phyloP scores from a whole-genome alignment of 495 filamentous ascomycete species.

The Articulospora tetracladia region DNA sequence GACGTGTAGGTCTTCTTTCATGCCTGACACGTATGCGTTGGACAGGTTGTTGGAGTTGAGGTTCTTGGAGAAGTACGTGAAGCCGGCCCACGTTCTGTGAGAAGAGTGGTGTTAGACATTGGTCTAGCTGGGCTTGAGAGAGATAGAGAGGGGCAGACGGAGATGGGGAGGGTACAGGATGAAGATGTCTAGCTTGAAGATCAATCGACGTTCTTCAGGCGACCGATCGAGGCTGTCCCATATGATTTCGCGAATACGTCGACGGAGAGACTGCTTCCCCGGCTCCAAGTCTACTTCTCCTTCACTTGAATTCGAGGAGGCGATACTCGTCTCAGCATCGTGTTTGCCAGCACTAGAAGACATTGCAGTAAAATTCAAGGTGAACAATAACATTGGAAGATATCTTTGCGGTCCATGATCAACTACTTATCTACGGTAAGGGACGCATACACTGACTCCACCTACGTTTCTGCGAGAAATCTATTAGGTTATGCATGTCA shows the following conservation, averaged over 20 bases:
- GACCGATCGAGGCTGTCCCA: slow-evolving; percentile 64
- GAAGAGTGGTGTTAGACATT: slow-evolving; percentile 32
- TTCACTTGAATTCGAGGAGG: too few species aligned
- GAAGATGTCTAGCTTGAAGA: slow-evolving; percentile 55
- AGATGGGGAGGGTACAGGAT: slow-evolving; percentile 47
- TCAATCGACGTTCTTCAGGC: slow-evolving; percentile 52
- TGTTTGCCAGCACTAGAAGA: too few species aligned
- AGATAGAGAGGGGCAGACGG: not conserved
- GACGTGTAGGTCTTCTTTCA: slow-evolving; percentile 53
- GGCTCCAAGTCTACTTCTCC: too few species aligned
- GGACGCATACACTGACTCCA: too few species aligned
- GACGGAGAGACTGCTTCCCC: slow-evolving; percentile 10
- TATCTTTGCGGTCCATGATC: too few species aligned
- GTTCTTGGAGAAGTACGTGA: slow-evolving; percentile 48
- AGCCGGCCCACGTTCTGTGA: slow-evolving; percentile 38
- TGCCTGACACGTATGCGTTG: slow-evolving; percentile 18
- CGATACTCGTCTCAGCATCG: too few species aligned
- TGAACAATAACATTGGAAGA: too few species aligned
- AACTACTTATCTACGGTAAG: too few species aligned
- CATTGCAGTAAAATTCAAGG: too few species aligned
- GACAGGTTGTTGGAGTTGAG: slow-evolving; percentile 58
- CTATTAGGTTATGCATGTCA: too few species aligned
- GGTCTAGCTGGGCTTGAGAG: slow-evolving; percentile 53
- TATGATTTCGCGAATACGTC: slow-evolving; percentile 20
- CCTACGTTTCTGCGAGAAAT: too few species aligned